Conservation (phyloP, 805 yeast genomes). For the Candida incommunis region DNA sequence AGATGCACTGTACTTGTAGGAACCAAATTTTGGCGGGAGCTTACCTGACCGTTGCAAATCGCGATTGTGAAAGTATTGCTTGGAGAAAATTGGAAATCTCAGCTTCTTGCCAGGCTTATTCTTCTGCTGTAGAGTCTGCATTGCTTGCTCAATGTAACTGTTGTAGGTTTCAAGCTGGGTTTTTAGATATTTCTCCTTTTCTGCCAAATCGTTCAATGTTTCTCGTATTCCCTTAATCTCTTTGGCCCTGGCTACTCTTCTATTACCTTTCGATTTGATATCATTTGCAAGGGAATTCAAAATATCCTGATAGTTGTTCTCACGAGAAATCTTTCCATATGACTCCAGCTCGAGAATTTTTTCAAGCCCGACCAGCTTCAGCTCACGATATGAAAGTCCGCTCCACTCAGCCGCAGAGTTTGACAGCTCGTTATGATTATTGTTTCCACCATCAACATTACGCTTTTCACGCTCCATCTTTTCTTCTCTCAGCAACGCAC, state of each 20-base stretch:
- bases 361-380: slow-evolving; percentile 65
- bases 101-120: slow-evolving; percentile 17
- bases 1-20: slow-evolving; percentile 62
- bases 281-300: slow-evolving; percentile 77
- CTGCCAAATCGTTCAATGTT: slow-evolving; percentile 31
- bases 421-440: slow-evolving; percentile 6
- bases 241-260: slow-evolving; percentile 31
- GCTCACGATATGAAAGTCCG: slow-evolving; percentile 43
- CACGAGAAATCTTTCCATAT: slow-evolving; percentile 47
- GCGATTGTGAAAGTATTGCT: slow-evolving; percentile 62
- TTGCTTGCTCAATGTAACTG: slow-evolving; percentile 34
- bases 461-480: slow-evolving; percentile 15
- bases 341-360: slow-evolving; percentile 63
- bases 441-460: slow-evolving; percentile 25
- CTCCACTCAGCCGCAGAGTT: slow-evolving; percentile 14
- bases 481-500: slow-evolving; percentile 38
- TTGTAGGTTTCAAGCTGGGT: slow-evolving; percentile 29
- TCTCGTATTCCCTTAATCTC: slow-evolving; percentile 32
- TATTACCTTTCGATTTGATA: slow-evolving; percentile 42
- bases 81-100: slow-evolving; percentile 36
- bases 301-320: slow-evolving; percentile 61
- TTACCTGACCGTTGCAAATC: slow-evolving; percentile 53
- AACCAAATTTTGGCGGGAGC: slow-evolving; percentile 53
- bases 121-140: slow-evolving; percentile 33
- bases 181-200: slow-evolving; percentile 31